Conservation (phyloP, 2,329 filamentous ascomycete genomes). For the Hypoxylon sp. region DNA sequence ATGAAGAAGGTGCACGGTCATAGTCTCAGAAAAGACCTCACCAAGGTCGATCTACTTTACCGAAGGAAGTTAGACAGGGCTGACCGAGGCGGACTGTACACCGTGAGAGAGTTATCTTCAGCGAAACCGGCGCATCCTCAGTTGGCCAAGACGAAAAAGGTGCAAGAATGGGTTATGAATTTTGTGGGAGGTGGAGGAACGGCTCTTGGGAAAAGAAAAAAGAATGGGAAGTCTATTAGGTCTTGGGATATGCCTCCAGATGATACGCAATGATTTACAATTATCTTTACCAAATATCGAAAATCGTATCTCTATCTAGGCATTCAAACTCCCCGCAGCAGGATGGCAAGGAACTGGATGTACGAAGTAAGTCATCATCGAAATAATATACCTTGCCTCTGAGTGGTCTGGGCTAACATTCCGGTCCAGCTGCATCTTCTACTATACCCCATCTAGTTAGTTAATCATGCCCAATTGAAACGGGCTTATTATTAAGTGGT, state of each 20-base stretch:
- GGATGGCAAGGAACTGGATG: no score
- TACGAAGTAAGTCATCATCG: no score
- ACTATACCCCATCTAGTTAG: no score
- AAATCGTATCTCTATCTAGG: background rate
- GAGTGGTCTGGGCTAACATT: no score
- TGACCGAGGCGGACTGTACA: conserved; percentile 66
- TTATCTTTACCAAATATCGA: no score
- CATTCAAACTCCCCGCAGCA: no score
- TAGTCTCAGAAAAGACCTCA: conserved; percentile 76
- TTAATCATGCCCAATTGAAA: no score
- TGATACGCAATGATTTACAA: conserved; percentile 42
- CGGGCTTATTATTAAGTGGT: no score
- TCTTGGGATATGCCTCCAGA: conserved; percentile 47
- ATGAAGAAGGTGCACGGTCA: conserved; percentile 83
- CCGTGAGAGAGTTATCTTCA: conserved; percentile 56
- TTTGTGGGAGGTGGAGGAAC: conserved; percentile 65
- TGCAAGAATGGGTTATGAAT: conserved; percentile 77
- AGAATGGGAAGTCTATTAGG: conserved; percentile 40
- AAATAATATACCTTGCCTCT: no score
- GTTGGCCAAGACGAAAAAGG: conserved; percentile 69
- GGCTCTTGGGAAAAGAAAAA: conserved; percentile 41
- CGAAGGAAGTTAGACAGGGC: conserved; percentile 60
- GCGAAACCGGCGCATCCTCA: conserved; percentile 56
- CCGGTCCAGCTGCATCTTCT: no score
- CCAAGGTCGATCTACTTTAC: conserved; percentile 73